Base-by-base conservation (phyloP, 1,284 basidiomycete species). In the Ceratobasidium sp. region DNA sequence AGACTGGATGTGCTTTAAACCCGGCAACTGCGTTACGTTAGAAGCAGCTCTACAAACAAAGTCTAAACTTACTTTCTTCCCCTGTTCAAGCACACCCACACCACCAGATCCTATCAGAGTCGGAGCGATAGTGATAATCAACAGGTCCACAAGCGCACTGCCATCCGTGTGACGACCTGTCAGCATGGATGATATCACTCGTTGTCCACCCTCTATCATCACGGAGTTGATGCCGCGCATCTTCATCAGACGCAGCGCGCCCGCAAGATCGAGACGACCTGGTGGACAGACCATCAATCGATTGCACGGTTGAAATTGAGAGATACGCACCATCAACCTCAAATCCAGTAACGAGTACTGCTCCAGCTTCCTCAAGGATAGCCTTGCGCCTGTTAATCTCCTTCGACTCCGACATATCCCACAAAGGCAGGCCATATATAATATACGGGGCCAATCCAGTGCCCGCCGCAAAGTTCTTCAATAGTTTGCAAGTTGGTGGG, bases 181-280 rank as follows among this genome's bases (percentile, higher is more conserved):
- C 0, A 98, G 83, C 81, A 97, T 95, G 1, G 92, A 89, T 18
- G 86, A 84, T 72, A 99, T 95, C 73, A 98, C 86, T 4, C 84
- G 82, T 3, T 94, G 92, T 18, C 97, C 97, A 64, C 97, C 97
- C 83, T 99, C 97, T 11, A 98, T 91, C 97, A 99, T 99, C 66
- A 98, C 83, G 2, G 90, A 91, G 8, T 82, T 82, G 73, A 98
- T 85, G 11, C 87, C 89, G 28, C 86, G 81, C 13, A 81, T 79
- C 26, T 81, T 80, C 30, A 96, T 83, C 8, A 83, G 82, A 14
- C 76, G 77, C 1, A 95, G 86, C 13, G 93, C 80, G 8, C 80
- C 79, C 0, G 81, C 78, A 3, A 93, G 83, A 7, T 86, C 82
- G 46, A 90, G 81, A 52, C 80, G 78, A 18, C 83, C 85, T 87